Base-by-base conservation (phyloP, 106 monocot species). In the Vanilla planifolia region DNA sequence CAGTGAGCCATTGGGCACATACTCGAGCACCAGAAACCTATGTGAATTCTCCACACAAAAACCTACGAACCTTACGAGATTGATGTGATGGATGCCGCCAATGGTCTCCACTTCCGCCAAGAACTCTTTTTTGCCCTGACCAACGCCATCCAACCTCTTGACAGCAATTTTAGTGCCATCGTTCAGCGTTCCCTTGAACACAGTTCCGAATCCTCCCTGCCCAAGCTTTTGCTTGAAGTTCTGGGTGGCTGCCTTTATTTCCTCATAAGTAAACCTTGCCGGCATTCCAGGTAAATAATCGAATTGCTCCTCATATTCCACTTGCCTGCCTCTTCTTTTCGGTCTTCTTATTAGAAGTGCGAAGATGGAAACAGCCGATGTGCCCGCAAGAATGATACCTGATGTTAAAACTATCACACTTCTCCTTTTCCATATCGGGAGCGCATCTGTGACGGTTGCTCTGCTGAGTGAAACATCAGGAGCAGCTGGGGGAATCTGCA, bases 201-300 rank as follows among this genome's bases (percentile, higher is more conserved):
- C 69, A 40, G 60, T 60, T n/a, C 69, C 60, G 23, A 69, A 69
- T 50, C 69, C 69, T 11, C 69, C 69, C 4, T 47, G 16, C 25
- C 59, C 68, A 10, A 68, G 32, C 27, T 59, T 59, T 23, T 15
- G 0, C 0, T 29, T 17, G 17, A 69, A 69, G 34, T 36, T 33
- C 13, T 60, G 7, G 1, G 69, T 69, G 16, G 48, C 60, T 19
- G 55, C 14, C 39, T 57, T 58, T 16, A 71, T 33, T 41, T 77
- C 73, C 48, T 70, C 64, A 47, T 56, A 77, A 15, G 77, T 69
- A 46, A 82, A 65, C 51, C 82, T 64, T 51, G 65, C 58, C 0
- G 72, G 77, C 43, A 66, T 58, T 40, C 73, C 77, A 23, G 72
- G 34, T 3, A 77, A 47, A 28, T 68, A 24, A 48, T 71, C 66